These are phyloP conservation scores for Plasmopara viticola DNA, from an alignment of 352 stramenopile species.

Conservation along the genomic window DNA sequence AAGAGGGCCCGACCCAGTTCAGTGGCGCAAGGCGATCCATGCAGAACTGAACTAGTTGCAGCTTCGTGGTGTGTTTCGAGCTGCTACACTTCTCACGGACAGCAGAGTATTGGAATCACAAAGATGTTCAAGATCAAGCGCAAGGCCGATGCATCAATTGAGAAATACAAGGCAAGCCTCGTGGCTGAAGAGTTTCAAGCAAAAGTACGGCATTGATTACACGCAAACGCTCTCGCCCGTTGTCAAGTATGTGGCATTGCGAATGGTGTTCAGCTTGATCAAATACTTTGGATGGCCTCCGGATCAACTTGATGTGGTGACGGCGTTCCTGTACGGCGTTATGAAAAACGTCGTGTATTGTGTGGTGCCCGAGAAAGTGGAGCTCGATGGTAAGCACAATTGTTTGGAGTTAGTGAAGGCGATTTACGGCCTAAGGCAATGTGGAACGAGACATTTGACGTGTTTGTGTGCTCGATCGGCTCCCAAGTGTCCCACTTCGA, in stretches of 20 bases:
- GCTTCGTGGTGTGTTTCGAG: too few relatives aligned
- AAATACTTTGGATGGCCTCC: neutral
- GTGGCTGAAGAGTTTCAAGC: slow-evolving; percentile 6
- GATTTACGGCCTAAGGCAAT: slow-evolving; percentile 9
- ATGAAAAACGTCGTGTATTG: slow-evolving; percentile 8
- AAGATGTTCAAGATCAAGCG: neutral
- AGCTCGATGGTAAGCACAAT: neutral
- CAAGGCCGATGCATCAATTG: neutral
- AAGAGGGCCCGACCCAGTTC: too few relatives aligned
- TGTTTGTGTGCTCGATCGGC: neutral
- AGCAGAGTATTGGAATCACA: too few relatives aligned
- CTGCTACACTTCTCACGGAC: too few relatives aligned
- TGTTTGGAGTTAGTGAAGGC: slow-evolving; percentile 7
- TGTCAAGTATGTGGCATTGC: neutral
- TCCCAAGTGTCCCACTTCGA: slow-evolving; percentile 1
- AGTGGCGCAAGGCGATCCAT: too few relatives aligned
- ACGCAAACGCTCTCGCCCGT: slow-evolving; percentile 3
- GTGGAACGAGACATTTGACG: slow-evolving; percentile 5
- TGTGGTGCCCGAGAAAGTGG: neutral
- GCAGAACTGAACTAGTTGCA: too few relatives aligned
- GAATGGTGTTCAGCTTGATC: neutral
- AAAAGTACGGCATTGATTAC: slow-evolving; percentile 4
- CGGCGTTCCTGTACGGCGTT: slow-evolving; percentile 5
- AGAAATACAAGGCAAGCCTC: neutral
- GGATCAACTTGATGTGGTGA: slow-evolving; percentile 12